These are phyloP conservation scores for Lachancea lanzarotensis DNA, from an alignment of 805 yeast species.

Conservation along the genomic window DNA sequence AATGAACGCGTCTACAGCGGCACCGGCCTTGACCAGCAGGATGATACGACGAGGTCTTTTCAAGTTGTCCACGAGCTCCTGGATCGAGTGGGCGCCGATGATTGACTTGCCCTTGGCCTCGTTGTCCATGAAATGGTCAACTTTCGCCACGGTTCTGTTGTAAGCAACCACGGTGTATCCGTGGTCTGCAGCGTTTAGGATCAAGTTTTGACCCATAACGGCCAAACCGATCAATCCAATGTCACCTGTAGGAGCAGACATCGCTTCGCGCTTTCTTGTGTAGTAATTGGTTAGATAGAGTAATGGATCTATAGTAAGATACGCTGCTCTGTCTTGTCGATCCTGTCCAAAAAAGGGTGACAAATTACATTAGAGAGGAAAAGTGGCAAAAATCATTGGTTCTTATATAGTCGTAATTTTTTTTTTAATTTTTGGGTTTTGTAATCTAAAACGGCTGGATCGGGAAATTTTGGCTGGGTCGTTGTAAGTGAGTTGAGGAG, in stretches of 20 bases:
- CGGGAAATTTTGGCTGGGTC: no score
- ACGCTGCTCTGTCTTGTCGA: not conserved
- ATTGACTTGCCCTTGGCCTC: slow-evolving; percentile 98
- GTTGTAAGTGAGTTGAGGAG: no score
- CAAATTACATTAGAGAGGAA: not conserved
- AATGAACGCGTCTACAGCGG: slow-evolving; percentile 88
- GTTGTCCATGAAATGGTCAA: slow-evolving; percentile 84
- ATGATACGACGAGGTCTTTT: slow-evolving; percentile 97
- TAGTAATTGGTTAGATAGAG: not conserved
- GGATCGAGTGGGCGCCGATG: slow-evolving; percentile 89
- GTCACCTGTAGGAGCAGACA: slow-evolving; percentile 42
- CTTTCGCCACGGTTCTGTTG: slow-evolving; percentile 96
- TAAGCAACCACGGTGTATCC: slow-evolving; percentile 96
- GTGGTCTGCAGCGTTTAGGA: slow-evolving; percentile 96
- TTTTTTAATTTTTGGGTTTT: no score
- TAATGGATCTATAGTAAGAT: not conserved
- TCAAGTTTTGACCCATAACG: slow-evolving; percentile 99
- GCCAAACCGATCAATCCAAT: slow-evolving; percentile 98
- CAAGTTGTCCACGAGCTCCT: slow-evolving; percentile 79
- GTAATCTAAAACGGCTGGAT: no score
- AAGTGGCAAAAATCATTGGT: not conserved
- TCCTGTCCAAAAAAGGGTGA: no score
- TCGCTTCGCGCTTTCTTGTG: not conserved
- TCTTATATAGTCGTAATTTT: not conserved
- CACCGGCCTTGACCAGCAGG: slow-evolving; percentile 92